Evolutionary conservation across 2,329 filamentous ascomycete genomes (phyloP), one percentile per base, ranked within the genome.

Genomic region (Elsinoe batatas): DNA sequence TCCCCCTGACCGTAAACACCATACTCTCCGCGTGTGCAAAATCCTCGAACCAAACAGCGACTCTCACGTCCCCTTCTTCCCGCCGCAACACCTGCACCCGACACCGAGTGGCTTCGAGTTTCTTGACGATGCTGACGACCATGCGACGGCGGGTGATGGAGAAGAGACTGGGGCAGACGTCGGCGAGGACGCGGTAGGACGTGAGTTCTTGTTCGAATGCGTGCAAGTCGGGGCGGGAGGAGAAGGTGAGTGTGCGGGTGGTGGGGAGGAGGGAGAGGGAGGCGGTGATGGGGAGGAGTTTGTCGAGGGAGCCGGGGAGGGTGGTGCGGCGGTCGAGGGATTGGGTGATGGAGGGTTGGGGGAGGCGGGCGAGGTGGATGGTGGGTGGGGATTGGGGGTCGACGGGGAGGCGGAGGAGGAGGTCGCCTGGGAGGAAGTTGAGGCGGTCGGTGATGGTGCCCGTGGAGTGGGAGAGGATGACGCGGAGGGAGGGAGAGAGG

Each of bases 91-190:
- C 77, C 67, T 95, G 90, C 6, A 95, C 76, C 35, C 91, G 82
- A 7, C 88, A 88, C 36, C 78, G 79, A n/a, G 78, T 82, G 2
- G 90, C 87, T 66, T 94, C 89, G 88, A 88, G 94, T 69, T 93
- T 93, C 72, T 95, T 95, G 73, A 94, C 87, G 61, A 95, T 91
- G 0, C 88, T 88, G 13, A 95, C 88, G 11, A 95, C 88, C 85
- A 91, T 93, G 47, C 65, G 61, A 7, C 67, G 62, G 6, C 90
- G 83, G 1, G 90, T 84, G 61, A 95, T 95, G 57, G 85, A 83
- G 68, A 95, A 88, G 0, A 82, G 83, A 6, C 79, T 76, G 5
- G 88, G 88, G 53, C 87, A 64, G 26, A 64, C 60, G 57, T 74
- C 67, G 63, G 62, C 69, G 3, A 66, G 72, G 13, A 95, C 88